Evolutionary conservation across 371 early-diverging fungal species (phyloP), one percentile per base, ranked within the genome.

Genomic region (Rhizopus sp.): DNA sequence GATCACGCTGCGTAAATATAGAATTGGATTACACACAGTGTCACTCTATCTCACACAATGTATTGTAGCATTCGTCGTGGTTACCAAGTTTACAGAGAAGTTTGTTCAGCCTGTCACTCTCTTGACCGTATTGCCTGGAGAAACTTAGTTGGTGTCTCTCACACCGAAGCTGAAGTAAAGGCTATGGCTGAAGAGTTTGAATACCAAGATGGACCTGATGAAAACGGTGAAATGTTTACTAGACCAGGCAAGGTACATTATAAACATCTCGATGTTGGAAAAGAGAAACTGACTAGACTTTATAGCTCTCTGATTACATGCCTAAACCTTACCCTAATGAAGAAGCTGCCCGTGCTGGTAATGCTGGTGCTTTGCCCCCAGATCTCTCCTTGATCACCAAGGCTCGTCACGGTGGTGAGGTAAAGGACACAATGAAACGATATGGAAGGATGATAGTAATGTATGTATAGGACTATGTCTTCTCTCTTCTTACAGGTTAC

Each of bases 71-170:
- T 97, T 52, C 95, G 97, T 68, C 96, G 97, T 80, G 98, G 98
- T 61, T 98, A 93, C 83, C 98, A 96, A 73, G 98, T 98, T 32
- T 98, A 96, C 86, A 92, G 91, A 81, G 98, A 97, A 72, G 93
- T 98, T 53, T 98, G 98, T 78, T 83, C 98, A 51, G 92, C 95
- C 44, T 98, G 98, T 83, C 98, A 98, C 81, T 95, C 96, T 33
- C 85, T 97, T 63, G 90, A 96, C 54, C 90, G 90, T 59, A 85
- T 97, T 60, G 85, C 93, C 66, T 97, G 88, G 89, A 92, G 98
- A 75, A 94, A 96, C 85, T 80, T 97, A 70, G 87, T 97, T 31
- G 93, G 85, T 49, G 96, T 96, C 7, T 84, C 92, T 35, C 96
- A 95, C 84, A 86, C 94, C 48, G 91, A 91, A 59, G 94, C 82